Conservation (phyloP, 2,329 filamentous ascomycete genomes). For the Iodosphaeria phyllophila region DNA sequence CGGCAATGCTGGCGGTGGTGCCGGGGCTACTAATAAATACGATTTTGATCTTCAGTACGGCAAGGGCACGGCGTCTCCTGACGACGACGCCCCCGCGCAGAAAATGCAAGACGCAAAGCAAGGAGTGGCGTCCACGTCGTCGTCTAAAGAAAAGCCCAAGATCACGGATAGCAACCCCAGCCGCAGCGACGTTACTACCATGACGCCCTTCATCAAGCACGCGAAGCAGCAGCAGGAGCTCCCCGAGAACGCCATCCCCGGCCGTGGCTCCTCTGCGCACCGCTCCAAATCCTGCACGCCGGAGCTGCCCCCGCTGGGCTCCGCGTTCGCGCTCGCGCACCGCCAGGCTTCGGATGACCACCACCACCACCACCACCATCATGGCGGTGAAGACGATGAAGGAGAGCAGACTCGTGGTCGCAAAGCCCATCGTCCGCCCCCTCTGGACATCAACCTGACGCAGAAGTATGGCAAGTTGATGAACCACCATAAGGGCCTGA, state of each 20-base stretch:
- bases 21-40: no score
- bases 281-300: neutral
- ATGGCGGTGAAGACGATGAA: no score
- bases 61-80: neutral
- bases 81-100: no score
- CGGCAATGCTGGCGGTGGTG: no score
- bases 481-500: constrained; percentile 2
- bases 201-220: constrained; percentile 7
- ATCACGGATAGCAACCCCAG: neutral
- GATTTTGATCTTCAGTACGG: constrained; percentile 1
- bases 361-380: no score
- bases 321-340: neutral
- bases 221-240: neutral
- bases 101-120: no score
- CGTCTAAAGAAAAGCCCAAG: neutral
- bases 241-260: neutral
- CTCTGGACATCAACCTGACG: constrained; percentile 5
- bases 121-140: no score
- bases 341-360: no score
- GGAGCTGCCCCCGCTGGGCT: neutral
- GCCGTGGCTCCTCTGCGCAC: neutral
- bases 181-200: constrained; percentile 8
- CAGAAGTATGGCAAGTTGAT: constrained; percentile 3
- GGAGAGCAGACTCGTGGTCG: constrained; percentile 1
- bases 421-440: constrained; percentile 6